Conservation (phyloP, 1,284 basidiomycete genomes). For the Apiotrichum porosum region DNA sequence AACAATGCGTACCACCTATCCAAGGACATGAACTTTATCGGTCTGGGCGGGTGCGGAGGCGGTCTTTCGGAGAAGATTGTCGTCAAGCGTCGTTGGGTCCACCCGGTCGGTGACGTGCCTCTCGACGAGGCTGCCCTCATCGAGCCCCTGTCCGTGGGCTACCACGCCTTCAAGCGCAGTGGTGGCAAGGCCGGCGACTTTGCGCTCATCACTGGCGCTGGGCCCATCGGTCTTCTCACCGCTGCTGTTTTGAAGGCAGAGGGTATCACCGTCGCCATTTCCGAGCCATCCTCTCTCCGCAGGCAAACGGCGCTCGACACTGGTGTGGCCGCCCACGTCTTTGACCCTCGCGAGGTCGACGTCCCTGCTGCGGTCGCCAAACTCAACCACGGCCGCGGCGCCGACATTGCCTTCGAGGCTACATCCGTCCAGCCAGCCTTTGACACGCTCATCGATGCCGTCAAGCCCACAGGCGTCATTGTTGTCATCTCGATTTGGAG, state of each 20-base stretch:
- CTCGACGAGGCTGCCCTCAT: slow-evolving; percentile 19
- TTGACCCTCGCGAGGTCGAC: slow-evolving; percentile 9
- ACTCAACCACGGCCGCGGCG: slow-evolving; percentile 8
- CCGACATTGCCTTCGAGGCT: slow-evolving; percentile 16
- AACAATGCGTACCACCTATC: slow-evolving; percentile 17
- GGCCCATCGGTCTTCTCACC: slow-evolving; percentile 16
- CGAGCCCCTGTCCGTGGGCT: slow-evolving; percentile 14
- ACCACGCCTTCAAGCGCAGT: slow-evolving; percentile 15
- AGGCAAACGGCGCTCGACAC: slow-evolving; percentile 11
- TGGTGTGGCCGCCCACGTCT: slow-evolving; percentile 9
- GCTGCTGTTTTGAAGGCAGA: slow-evolving; percentile 17
- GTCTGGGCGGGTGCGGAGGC: slow-evolving; percentile 14
- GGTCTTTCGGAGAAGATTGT: slow-evolving; percentile 15
- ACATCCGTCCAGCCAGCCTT: slow-evolving; percentile 14
- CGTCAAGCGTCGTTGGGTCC: slow-evolving; percentile 18
- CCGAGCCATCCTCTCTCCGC: slow-evolving; percentile 9
- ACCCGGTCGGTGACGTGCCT: slow-evolving; percentile 13
- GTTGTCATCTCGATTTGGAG: slow-evolving; percentile 16
- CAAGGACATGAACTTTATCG: slow-evolving; percentile 19
- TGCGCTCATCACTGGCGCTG: slow-evolving; percentile 14
- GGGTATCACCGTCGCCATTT: slow-evolving; percentile 12
- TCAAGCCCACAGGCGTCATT: slow-evolving; percentile 10
- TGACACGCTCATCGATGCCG: slow-evolving; percentile 13
- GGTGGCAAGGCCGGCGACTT: slow-evolving; percentile 13
- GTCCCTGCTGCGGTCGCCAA: slow-evolving; percentile 3